Base-by-base conservation (phyloP, 139 green algal genomes). In the Diplosphaera chodatii region DNA sequence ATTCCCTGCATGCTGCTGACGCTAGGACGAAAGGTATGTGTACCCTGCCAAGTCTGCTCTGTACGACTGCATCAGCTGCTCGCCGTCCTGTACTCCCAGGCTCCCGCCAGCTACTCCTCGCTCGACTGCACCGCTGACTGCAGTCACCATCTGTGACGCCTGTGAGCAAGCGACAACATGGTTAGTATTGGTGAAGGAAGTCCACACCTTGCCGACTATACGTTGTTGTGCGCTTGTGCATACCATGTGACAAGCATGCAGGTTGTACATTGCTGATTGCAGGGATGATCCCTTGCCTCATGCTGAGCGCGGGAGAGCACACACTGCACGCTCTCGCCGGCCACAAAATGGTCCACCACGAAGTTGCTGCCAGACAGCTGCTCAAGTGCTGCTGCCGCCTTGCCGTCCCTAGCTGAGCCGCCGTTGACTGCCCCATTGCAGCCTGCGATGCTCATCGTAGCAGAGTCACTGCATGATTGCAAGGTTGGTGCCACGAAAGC, bases 261-360 rank as follows among this genome's bases (percentile, higher is more conserved):
- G n/a, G n/a, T n/a, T n/a, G n/a, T n/a, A n/a, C n/a, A n/a, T n/a
- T n/a, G n/a, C n/a, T n/a, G n/a, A n/a, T n/a, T n/a, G n/a, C n/a
- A n/a, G n/a, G n/a, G n/a, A n/a, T n/a, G n/a, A n/a, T n/a, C n/a
- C n/a, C n/a, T n/a, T n/a, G n/a, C 68, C 68, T 71, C 2, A 71
- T 83, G 74, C 64, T 77, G 63, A 15, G 78, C 66, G 15, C 74
- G 70, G 1, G 66, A 69, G 29, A 83, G 67, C 59, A 83, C 78
- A 40, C 71, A 41, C 66, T 40, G 25, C 18, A 81, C 34, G n/a
- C 1, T 72, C 63, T 74, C 69, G n/a, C 70, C 68, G 21, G 25
- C 21, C 25, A 69, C 20, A 0, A 77, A 20, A 13, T 66, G 68
- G 23, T 77, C 41, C 30, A 81, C 65, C 32, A 59, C 29, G 32